phyloP scores from a whole-genome alignment of 768 basidiomycete genomes.

The Hypholoma fasciculare region DNA sequence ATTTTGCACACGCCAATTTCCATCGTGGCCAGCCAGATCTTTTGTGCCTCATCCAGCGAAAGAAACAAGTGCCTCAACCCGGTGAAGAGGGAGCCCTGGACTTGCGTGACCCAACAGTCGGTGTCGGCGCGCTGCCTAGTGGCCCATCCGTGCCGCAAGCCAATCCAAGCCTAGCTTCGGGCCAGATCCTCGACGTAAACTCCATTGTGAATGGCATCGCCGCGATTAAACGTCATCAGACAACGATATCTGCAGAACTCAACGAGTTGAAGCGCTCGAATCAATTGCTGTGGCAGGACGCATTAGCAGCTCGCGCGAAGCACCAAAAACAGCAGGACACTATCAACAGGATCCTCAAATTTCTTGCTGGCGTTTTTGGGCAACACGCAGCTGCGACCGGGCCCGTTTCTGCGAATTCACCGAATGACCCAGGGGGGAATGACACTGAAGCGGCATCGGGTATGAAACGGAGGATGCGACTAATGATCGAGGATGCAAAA shows the following conservation, averaged over 20 bases:
- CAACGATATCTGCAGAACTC: slow-evolving; percentile 86
- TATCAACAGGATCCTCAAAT: slow-evolving; percentile 92
- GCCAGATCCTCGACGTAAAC: slow-evolving; percentile 72
- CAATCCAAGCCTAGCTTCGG: slow-evolving; percentile 31
- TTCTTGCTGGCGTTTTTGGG: slow-evolving; percentile 91
- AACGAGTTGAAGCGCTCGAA: slow-evolving; percentile 88
- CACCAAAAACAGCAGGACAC: slow-evolving; percentile 96
- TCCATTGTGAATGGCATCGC: slow-evolving; percentile 80
- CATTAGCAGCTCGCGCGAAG: slow-evolving; percentile 70
- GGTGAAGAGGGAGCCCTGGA: slow-evolving; percentile 38
- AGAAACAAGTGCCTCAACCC: slow-evolving; percentile 58
- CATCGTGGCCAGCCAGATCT: slow-evolving; percentile 87
- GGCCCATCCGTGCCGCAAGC: not conserved
- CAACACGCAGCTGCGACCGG: slow-evolving; percentile 40
- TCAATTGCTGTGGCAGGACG: slow-evolving; percentile 91
- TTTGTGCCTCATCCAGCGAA: slow-evolving; percentile 84
- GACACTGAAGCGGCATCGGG: slow-evolving; percentile 22
- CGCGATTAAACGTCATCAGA: slow-evolving; percentile 90
- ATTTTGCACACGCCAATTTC: slow-evolving; percentile 92
- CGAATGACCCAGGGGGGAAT: slow-evolving; percentile 20
- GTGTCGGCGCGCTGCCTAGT: slow-evolving; percentile 1
- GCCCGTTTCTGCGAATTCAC: slow-evolving; percentile 16
- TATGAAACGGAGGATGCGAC: slow-evolving; percentile 29
- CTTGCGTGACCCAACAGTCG: slow-evolving; percentile 23
- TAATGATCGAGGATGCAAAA: slow-evolving; percentile 69